A percentile compares a stretch with the other conserved stretches of the same genome.
These are phyloP conservation scores for Chaetomium sp. DNA, from an alignment of 2,329 filamentous ascomycete genomes.

Conservation along the genomic window DNA sequence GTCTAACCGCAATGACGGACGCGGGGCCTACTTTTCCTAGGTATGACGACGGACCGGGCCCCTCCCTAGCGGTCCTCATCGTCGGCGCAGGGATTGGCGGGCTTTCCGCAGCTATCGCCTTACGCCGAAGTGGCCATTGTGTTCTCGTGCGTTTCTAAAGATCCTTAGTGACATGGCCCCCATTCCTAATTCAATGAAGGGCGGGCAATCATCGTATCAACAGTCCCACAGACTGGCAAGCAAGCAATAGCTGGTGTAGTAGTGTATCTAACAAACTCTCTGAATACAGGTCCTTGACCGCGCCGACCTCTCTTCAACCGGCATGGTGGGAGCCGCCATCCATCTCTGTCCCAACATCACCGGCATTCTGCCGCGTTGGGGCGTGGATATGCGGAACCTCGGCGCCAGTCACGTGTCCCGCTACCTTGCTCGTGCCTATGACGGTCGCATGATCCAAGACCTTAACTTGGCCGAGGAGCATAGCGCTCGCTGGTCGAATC, in stretches of 20 bases:
- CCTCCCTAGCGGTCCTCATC: constrained; percentile 19
- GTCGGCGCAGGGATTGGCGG: constrained; percentile 46
- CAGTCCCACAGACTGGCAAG: no score
- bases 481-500: no score
- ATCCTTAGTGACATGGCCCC: no score
- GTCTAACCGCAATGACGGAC: no score
- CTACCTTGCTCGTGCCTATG: constrained; percentile 20
- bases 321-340: constrained; percentile 55
- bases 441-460: constrained; percentile 22
- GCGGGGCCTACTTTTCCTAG: no score
- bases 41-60: no score
- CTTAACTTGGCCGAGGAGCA: constrained; percentile 28
- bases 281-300: constrained; percentile 45
- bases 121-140: constrained; percentile 46
- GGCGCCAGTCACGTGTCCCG: constrained; percentile 29
- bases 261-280: neutral
- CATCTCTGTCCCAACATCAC: constrained; percentile 57
- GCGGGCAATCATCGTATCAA: no score
- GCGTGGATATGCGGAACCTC: constrained; percentile 33
- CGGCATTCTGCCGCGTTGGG: constrained; percentile 42
- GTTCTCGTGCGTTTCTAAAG: constrained; percentile 29
- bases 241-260: no score
- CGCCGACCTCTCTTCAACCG: constrained; percentile 39
- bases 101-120: constrained; percentile 44
- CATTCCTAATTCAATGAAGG: no score